Evolutionary conservation across 352 stramenopile species (phyloP).

Genomic region (Blastocystis sp.): DNA sequence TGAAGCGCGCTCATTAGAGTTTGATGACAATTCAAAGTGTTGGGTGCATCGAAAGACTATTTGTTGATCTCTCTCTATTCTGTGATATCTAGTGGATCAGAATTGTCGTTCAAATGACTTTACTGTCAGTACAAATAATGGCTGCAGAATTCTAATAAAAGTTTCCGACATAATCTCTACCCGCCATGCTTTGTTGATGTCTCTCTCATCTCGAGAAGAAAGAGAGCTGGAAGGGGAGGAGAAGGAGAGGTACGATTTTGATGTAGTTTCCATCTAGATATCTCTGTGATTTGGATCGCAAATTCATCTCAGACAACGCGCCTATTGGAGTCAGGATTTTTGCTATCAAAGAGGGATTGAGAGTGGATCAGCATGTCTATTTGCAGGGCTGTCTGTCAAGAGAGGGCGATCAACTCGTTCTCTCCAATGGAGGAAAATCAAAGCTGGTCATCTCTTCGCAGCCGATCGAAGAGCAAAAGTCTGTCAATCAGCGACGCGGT

Average conservation of each 20-base stretch:
- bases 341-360: neutral
- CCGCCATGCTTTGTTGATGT: neutral
- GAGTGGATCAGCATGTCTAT: neutral
- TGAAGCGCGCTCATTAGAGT: neutral
- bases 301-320: neutral
- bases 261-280: neutral
- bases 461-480: neutral
- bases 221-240: neutral
- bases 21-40: neutral
- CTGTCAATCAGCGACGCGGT: neutral
- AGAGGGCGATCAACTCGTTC: neutral
- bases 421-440: neutral
- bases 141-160: neutral
- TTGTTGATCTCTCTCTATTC: neutral
- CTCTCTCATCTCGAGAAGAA: neutral
- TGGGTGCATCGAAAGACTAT: neutral
- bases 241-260: neutral
- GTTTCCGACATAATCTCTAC: neutral
- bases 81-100: neutral
- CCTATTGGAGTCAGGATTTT: neutral
- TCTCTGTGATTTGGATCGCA: neutral
- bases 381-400: neutral
- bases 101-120: neutral
- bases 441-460: conserved; percentile 9
- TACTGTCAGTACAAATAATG: neutral